Evolutionary conservation across 1,139 yeast species (phyloP), one percentile per base, ranked within the genome.

Genomic region (Pichia sp.): DNA sequence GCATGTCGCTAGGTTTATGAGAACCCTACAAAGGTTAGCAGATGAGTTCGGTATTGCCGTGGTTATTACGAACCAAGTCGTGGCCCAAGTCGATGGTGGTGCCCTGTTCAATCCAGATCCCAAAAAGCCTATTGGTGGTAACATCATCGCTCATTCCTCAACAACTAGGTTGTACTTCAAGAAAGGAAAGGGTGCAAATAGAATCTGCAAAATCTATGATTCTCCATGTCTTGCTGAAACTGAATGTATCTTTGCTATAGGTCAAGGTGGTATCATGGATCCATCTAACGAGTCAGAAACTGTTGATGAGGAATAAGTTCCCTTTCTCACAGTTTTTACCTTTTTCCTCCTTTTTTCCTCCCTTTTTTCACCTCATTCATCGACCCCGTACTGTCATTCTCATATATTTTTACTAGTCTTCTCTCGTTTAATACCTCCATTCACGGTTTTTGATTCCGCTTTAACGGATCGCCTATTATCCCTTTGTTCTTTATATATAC

Each of bases 111-210:
- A 90, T 64, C 95, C 97, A 0, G 99, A 93, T 69, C 98, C 99
- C n/a, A 95, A 95, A 71, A 95, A 95, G 70, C 99, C 99, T 10
- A 93, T 95, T 64, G 99, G 99, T 56, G 99, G 99, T 65, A 93
- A 93, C 67, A 93, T 93, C 63, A 86, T 93, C 71, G 99, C 99
- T 1, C 99, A 93, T 70, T 85, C 96, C 26, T 90, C 97, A 3
- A 93, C 98, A 10, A 93, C 99, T 1, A 80, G 98, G 64, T 78
- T 93, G 59, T 87, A 90, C 50, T 84, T 93, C 69, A 86, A 86
- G 67, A 93, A 93, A 74, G 97, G 97, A 48, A 81, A 87, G 62
- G 97, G 86, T 19, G 96, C 90, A 64, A 93, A 89, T 66, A 84
- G 99, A 75, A 85, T 90, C 45, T 93, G 98, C 73, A 90, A 90